Conservation (phyloP, 1,284 basidiomycete genomes). For the Malassezia yamatoensis region DNA sequence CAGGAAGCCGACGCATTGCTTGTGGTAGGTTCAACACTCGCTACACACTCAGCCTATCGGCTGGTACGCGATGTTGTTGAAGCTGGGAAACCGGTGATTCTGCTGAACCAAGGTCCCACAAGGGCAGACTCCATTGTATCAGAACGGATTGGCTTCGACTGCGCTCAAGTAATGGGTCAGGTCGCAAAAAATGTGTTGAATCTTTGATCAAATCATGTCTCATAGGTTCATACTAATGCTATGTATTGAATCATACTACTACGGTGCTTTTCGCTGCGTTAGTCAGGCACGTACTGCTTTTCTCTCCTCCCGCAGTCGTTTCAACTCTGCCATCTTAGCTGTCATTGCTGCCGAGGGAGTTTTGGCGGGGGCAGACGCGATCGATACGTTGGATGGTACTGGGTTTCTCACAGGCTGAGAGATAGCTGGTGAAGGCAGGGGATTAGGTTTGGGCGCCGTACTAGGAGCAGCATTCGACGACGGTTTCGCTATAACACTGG, state of each 20-base stretch:
- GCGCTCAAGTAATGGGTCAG: constrained; percentile 28
- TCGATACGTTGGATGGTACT: background rate
- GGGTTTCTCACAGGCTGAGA: no score
- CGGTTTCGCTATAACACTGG: no score
- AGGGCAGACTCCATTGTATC: constrained; percentile 32
- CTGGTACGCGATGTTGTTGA: constrained; percentile 39
- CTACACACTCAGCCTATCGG: constrained; percentile 45
- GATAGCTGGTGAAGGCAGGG: background rate
- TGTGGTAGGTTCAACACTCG: constrained; percentile 39
- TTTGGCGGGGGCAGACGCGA: background rate
- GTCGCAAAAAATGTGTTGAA: constrained; percentile 14
- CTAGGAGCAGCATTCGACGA: background rate
- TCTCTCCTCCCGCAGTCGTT: constrained; percentile 14
- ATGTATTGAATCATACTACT: background rate
- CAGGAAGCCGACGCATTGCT: constrained; percentile 29
- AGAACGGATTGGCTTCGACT: constrained; percentile 33
- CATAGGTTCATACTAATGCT: background rate
- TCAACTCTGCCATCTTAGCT: constrained; percentile 12
- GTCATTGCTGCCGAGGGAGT: background rate
- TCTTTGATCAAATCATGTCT: background rate
- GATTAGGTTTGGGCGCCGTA: background rate
- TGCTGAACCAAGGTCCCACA: constrained; percentile 44
- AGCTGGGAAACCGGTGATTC: constrained; percentile 25
- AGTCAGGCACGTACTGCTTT: constrained; percentile 11
- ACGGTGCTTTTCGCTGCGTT: constrained; percentile 7